Evolutionary conservation across 176 grass and related monocot species (phyloP), one percentile per base, ranked within the genome.

Genomic region (Rhipidocladum racemiflorum): DNA sequence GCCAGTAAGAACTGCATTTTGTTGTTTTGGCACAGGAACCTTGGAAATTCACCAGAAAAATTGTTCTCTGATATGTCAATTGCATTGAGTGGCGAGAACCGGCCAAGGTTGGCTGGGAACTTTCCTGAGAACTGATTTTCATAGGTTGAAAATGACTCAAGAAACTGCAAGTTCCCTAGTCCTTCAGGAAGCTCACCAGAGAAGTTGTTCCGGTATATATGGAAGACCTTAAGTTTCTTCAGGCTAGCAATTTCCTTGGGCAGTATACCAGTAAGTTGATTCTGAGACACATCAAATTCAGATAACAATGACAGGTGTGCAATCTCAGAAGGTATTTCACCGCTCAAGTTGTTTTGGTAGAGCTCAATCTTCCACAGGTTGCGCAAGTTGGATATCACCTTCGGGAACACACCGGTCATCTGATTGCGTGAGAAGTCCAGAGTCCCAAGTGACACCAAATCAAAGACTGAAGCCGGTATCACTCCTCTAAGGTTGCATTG

Each of bases 351-450:
- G 75, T 98, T 98, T 55, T 91, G 86, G 87, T 93, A 95, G 72
- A 98, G 88, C 88, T 98, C 96, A 79, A 98, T 95, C 85, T 98
- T 98, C 90, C 88, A 93, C 20, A 98, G 76, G 78, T 87, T 93
- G 56, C 39, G 70, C 66, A 99, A 81, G 65, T 91, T 91, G 62
- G 89, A 88, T 86, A 99, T 99, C 9, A 67, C 82, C 79, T 82
- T 85, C 3, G 96, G 89, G 56, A 99, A 84, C 23, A 63, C 65
- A 57, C 91, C 96, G 3, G 91, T 87, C 23, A 99, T 93, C 68
- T 99, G 85, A 83, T 99, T 99, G 68, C 88, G 85, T 18, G 96
- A 99, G 61, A 99, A 86, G 76, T 99, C 96, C 61, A 99, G 71
- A 55, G 96, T 95, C 53, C 89, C 89, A 16, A 99, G 85, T 72